Evolutionary conservation across 331 rosid genomes (phyloP), one percentile per base, ranked within the genome.

Genomic region (Telfairia occidentalis): DNA sequence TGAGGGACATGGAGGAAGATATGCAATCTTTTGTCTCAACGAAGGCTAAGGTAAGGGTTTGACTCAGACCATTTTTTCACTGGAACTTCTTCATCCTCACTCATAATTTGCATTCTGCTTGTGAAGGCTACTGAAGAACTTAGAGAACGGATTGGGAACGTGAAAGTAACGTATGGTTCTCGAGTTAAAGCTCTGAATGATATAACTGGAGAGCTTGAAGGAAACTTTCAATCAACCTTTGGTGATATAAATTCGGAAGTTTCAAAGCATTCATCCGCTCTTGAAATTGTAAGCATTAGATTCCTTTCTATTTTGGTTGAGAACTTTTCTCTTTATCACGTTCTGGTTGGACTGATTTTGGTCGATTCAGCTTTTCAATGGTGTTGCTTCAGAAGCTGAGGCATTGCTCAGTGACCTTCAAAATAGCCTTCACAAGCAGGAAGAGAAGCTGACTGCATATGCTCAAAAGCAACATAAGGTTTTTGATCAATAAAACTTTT

Each of bases 81-180:
- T 75, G 69, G 12, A 45, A 78, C n/a, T 29, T 54, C 42, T 65
- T 54, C 43, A 43, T 67, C n/a, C 2, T 74, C 52, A 32, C 49
- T 43, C 64, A 73, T 58, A 23, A 37, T 30, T 74, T 50, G 32
- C 38, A 32, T 2, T 84, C 74, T 59, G 73, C 76, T 58, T 82
- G 83, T 87, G 82, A 86, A 95, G 99, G 97, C 99, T 59, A 90
- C 97, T 61, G 97, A 89, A 84, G 97, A 90, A 75, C 97, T 95
- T 38, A 82, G 86, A 80, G 85, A 69, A 78, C 85, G 90, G 85
- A 78, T 95, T 42, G 92, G 84, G 76, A 88, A 91, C 79, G 77
- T 95, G 72, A 95, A 89, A 82, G 84, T 76, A 73, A 83, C 88
- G 84, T 85, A 89, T 77, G 97, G 97, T 73, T 87, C 99, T 77